Base-by-base conservation (phyloP, 495 filamentous ascomycete genomes). In the Xylaria telfairii region DNA sequence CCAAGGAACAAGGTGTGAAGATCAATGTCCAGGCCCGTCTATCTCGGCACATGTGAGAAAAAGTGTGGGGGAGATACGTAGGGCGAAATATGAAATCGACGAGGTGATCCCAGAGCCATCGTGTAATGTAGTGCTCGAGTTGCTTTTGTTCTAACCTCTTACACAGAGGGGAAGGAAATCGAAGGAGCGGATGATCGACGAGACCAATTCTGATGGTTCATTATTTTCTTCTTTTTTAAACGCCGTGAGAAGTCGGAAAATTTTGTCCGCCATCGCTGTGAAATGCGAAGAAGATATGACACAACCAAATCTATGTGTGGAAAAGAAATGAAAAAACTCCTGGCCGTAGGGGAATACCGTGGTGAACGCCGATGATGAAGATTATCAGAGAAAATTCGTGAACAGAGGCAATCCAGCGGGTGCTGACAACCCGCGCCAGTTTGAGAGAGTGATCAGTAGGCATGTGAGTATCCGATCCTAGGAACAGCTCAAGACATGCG, bases 221-320 rank as follows among this genome's bases (percentile, higher is more conserved):
- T 74, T 37, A 71, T 75, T 73, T 70, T 77, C 42, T 66, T 75
- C 73, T 73, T 73, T 76, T 75, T 71, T 72, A 54, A 78, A 78
- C 75, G 76, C 76, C 76, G 51, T 64, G 71, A 66, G 42, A 59
- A 75, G 65, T 69, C 66, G 61, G 56, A 61, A 74, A 62, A 32
- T 67, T 76, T 78, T 72, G 76, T 42, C 76, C 75, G 53, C 76
- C 75, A 57, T 66, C 75, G 76, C 73, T 77, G 57, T 70, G 68
- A 64, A 73, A 78, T 78, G 76, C 76, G 73, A 75, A 62, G 68
- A 67, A 67, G 54, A 75, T 72, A 44, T 65, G 72, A 72, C 21
- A 72, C 74, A 66, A 70, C 69, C 68, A 67, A 68, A 74, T 78
- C 76, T 78, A 78, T 77, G 71, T 34, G 76, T 68, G 28, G 46